These are phyloP conservation scores for Fusarium pseudonygamai DNA, from an alignment of 2,329 filamentous ascomycete genomes.

Conservation along the genomic window DNA sequence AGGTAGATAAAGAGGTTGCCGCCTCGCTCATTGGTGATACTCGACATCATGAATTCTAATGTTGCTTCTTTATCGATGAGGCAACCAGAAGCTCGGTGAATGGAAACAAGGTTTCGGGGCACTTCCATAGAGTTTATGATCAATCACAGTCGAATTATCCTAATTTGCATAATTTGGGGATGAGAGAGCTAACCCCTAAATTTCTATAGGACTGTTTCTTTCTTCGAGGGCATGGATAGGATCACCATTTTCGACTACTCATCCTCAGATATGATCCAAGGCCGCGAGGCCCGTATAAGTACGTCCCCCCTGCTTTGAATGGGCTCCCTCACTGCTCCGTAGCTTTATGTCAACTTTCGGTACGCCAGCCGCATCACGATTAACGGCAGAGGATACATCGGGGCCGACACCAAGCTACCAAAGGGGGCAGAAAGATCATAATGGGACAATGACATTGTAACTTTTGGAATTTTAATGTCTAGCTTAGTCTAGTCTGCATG, in stretches of 20 bases:
- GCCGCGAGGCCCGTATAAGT: background rate
- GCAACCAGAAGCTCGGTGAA: background rate
- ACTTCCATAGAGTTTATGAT: background rate
- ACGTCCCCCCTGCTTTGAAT: no score
- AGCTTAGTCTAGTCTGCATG: background rate
- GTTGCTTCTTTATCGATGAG: background rate
- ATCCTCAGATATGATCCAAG: background rate
- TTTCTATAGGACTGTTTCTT: background rate
- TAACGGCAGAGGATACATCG: background rate
- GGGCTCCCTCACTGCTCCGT: background rate
- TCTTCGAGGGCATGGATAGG: background rate
- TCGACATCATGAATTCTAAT: background rate
- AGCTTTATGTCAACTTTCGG: background rate
- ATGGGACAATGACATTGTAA: background rate
- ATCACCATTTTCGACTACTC: background rate
- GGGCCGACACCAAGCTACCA: background rate
- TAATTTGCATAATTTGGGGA: background rate
- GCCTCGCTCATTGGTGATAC: background rate
- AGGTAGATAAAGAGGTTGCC: background rate
- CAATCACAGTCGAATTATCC: background rate
- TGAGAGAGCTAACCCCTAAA: background rate
- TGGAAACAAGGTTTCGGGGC: background rate
- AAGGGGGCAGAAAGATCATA: background rate
- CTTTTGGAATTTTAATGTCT: no score
- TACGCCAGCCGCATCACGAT: background rate